Percentiles rank a stretch among this genome's conserved stretches.
Conservation (phyloP, 805 yeast genomes). For the Zygoascus ofunaensis region DNA sequence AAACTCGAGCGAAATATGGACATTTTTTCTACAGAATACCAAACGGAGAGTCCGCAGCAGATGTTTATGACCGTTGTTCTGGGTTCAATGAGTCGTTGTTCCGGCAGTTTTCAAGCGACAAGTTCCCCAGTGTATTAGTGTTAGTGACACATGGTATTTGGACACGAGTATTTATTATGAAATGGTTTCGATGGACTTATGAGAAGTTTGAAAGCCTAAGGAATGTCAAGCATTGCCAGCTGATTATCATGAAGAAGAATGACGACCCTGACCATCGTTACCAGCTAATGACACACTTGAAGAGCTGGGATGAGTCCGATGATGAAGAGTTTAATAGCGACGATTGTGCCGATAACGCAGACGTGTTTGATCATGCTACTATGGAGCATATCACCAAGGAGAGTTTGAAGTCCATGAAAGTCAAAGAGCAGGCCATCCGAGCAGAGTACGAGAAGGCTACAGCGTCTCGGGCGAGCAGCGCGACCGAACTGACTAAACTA, state of each 20-base stretch:
- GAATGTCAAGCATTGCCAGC: conserved; percentile 79
- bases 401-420: conserved; percentile 6
- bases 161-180: conserved; percentile 87
- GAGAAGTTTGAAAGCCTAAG: conserved; percentile 78
- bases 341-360: conserved; percentile 6
- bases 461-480: background rate
- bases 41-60: conserved; percentile 93
- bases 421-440: conserved; percentile 13
- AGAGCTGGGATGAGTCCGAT: conserved; percentile 58
- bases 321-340: conserved; percentile 11
- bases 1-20: conserved; percentile 80
- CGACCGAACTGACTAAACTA: background rate
- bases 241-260: conserved; percentile 62
- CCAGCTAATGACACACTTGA: conserved; percentile 48
- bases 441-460: conserved; percentile 8
- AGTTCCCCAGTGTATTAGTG: conserved; percentile 73
- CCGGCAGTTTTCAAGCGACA: conserved; percentile 59
- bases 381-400: background rate
- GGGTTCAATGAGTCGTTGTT: conserved; percentile 82
- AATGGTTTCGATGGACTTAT: conserved; percentile 90
- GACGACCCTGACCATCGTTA: conserved; percentile 40
- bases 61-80: conserved; percentile 84
- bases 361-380: conserved; percentile 3
- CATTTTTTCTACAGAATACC: conserved; percentile 85
- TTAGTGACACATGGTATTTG: conserved; percentile 90